Evolutionary conservation across 768 basidiomycete species (phyloP).

Genomic region (Mycena polygramma): DNA sequence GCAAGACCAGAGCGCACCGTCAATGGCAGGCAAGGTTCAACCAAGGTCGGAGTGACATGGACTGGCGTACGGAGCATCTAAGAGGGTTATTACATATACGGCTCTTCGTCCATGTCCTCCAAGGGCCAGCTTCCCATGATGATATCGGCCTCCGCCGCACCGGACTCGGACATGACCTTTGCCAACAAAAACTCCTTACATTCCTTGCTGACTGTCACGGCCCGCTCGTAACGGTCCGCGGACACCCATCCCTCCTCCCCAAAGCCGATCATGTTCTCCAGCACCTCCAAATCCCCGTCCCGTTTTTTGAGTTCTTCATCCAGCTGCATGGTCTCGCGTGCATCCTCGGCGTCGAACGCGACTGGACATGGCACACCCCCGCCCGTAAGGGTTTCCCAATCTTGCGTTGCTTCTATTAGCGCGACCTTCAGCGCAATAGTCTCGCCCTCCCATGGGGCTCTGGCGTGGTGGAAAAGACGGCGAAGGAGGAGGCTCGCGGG

Average conservation of each 20-base stretch:
- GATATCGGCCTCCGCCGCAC: not conserved
- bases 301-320: constrained; percentile 45
- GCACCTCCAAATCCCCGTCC: constrained; percentile 47
- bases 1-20: too few species aligned
- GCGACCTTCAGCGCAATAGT: constrained; percentile 59
- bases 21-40: too few species aligned
- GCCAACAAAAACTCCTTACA: not conserved
- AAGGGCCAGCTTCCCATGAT: not conserved
- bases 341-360: constrained; percentile 60
- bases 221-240: constrained; percentile 53
- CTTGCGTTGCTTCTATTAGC: constrained; percentile 59
- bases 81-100: not conserved
- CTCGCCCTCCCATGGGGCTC: constrained; percentile 66
- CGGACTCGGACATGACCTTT: not conserved
- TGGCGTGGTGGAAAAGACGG: constrained; percentile 59
- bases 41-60: too few species aligned
- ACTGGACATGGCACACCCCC: constrained; percentile 58
- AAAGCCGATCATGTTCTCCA: constrained; percentile 46
- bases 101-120: not conserved
- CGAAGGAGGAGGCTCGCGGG: constrained; percentile 49
- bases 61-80: too few species aligned
- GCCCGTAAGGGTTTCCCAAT: constrained; percentile 57
- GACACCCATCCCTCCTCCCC: constrained; percentile 60
- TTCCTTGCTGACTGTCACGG: not conserved
- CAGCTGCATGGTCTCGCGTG: constrained; percentile 56